Percentiles rank a stretch among this genome's conserved stretches.
phyloP scores from a whole-genome alignment of 768 basidiomycete species.

The Trametes cinnabarina region DNA sequence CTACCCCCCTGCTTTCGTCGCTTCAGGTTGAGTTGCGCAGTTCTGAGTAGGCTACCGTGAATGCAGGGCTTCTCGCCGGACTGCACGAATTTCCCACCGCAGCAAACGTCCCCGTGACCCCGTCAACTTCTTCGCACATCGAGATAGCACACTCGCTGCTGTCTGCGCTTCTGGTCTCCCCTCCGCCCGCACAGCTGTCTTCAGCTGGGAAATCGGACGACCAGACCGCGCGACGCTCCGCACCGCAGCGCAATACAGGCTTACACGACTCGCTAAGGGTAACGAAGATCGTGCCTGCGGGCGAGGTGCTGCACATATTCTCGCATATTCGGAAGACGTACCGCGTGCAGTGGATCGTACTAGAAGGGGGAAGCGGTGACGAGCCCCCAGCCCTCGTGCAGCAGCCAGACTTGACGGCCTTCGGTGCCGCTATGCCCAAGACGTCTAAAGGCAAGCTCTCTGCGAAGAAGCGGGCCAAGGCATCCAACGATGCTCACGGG shows the following conservation, averaged over 20 bases:
- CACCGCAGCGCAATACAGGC: neutral
- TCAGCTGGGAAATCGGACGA: conserved; percentile 8
- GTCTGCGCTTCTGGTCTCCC: conserved; percentile 38
- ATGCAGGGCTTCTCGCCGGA: conserved; percentile 82
- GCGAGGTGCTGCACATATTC: conserved; percentile 78
- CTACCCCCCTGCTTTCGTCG: neutral
- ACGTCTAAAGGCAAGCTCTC: conserved; percentile 2
- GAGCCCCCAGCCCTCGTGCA: conserved; percentile 37
- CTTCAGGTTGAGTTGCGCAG: neutral
- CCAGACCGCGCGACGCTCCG: conserved; percentile 8
- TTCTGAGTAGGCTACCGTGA: conserved; percentile 12
- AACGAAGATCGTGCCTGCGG: conserved; percentile 47
- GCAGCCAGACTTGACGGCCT: conserved; percentile 1
- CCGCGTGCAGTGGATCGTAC: conserved; percentile 65
- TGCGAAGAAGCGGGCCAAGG: conserved; percentile 1
- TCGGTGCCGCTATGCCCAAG: conserved; percentile 13
- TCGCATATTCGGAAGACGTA: conserved; percentile 91
- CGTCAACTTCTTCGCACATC: conserved; percentile 35
- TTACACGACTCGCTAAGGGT: conserved; percentile 32
- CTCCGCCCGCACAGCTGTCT: neutral
- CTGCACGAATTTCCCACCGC: conserved; percentile 83
- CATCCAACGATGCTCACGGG: conserved; percentile 8
- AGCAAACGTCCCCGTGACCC: conserved; percentile 48
- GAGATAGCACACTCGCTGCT: conserved; percentile 38
- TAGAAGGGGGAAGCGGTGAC: conserved; percentile 51